Conservation (phyloP, 1,284 basidiomycete genomes). For the Phlebopus sp. region DNA sequence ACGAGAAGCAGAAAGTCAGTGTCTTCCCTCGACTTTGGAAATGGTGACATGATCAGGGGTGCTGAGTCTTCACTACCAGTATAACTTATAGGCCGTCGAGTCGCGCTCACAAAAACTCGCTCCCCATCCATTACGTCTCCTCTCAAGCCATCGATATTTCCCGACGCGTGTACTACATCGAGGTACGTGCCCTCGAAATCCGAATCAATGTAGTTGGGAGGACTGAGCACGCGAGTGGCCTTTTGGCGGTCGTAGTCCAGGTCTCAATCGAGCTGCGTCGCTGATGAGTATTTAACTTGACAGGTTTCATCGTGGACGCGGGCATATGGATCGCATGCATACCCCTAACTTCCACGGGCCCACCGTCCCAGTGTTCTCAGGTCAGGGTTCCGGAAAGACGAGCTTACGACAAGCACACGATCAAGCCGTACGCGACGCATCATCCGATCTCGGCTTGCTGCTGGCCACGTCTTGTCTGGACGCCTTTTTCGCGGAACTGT, state of each 20-base stretch:
- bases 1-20: slow-evolving; percentile 20
- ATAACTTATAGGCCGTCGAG: too few species aligned
- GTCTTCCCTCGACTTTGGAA: slow-evolving; percentile 13
- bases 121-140: background rate
- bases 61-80: background rate
- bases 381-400: slow-evolving; percentile 47
- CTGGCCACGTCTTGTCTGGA: slow-evolving; percentile 49
- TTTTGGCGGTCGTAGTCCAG: background rate
- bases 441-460: slow-evolving; percentile 37
- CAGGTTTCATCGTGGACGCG: background rate
- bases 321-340: slow-evolving; percentile 5
- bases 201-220: too few species aligned
- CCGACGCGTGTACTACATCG: background rate
- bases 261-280: background rate
- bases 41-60: slow-evolving; percentile 5
- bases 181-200: background rate
- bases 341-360: slow-evolving; percentile 8
- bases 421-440: slow-evolving; percentile 40
- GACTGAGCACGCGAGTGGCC: background rate
- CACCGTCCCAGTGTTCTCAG: slow-evolving; percentile 50
- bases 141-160: background rate
- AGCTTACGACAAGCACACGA: slow-evolving; percentile 35
- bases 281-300: background rate
- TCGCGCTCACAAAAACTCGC: too few species aligned
- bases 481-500: slow-evolving; percentile 48